Conservation (phyloP, 495 filamentous ascomycete genomes). For the Podospora sp. region DNA sequence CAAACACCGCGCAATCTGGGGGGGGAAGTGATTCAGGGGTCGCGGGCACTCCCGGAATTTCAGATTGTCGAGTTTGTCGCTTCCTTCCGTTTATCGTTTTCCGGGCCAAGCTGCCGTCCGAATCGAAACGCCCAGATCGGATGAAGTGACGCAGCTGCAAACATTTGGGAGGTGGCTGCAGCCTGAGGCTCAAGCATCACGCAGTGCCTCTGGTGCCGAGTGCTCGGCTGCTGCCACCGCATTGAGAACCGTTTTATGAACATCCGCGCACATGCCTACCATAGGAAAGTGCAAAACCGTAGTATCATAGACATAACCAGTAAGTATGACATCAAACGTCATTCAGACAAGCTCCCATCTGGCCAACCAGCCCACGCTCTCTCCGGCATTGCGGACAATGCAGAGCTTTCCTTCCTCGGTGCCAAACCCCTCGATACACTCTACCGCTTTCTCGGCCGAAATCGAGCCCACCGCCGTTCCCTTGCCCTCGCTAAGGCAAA, state of each 20-base stretch:
- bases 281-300: neutral
- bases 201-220: neutral
- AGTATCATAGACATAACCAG: neutral
- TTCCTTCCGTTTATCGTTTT: neutral
- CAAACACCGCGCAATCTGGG: neutral
- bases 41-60: neutral
- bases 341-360: conserved; percentile 71
- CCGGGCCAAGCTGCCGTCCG: neutral
- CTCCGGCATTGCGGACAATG: conserved; percentile 78
- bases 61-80: neutral
- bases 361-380: conserved; percentile 74
- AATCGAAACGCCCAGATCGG: neutral
- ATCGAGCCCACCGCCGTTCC: conserved; percentile 77
- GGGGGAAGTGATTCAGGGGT: conserved; percentile 4
- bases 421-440: conserved; percentile 20
- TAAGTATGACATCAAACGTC: neutral
- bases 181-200: neutral
- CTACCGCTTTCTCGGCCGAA: conserved; percentile 59
- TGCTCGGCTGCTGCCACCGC: neutral
- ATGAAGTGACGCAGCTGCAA: neutral
- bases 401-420: conserved; percentile 58
- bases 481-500: conserved; percentile 74
- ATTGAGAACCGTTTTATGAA: neutral
- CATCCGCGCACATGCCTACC: neutral
- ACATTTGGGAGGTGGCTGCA: neutral